Conservation (phyloP, 2,329 filamentous ascomycete species). For the Cucurbitaria berberidis region DNA sequence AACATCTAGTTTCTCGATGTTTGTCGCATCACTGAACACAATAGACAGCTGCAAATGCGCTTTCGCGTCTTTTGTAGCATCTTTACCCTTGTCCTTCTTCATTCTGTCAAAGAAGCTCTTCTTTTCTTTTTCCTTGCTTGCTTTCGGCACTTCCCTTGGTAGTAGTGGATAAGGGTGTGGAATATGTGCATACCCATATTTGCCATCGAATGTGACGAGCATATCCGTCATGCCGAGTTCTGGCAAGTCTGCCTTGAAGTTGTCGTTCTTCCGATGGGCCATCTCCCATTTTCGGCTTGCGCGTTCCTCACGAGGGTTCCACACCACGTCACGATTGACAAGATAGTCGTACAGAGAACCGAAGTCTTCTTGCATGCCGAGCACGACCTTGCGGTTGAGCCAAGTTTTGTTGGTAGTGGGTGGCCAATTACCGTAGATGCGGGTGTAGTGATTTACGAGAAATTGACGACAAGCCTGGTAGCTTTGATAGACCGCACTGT, state of each 20-base stretch:
- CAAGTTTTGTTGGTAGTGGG: conserved; percentile 56
- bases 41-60: conserved; percentile 49
- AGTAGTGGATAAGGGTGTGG: conserved; percentile 70
- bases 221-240: conserved; percentile 71
- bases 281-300: conserved; percentile 71
- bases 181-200: conserved; percentile 58
- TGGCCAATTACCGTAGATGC: conserved; percentile 67
- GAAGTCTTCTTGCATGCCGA: conserved; percentile 69
- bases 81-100: conserved; percentile 45
- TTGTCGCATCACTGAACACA: conserved; percentile 50
- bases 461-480: conserved; percentile 68
- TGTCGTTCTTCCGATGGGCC: conserved; percentile 45
- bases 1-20: conserved; percentile 48
- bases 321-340: conserved; percentile 69
- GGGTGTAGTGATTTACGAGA: conserved; percentile 63
- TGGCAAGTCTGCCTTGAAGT: conserved; percentile 51
- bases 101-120: conserved; percentile 44
- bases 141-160: conserved; percentile 50
- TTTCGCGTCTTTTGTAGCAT: conserved; percentile 45
- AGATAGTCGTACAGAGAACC: conserved; percentile 73
- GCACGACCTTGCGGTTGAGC: conserved; percentile 65
- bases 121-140: conserved; percentile 37
- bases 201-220: conserved; percentile 69
- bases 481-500: conserved; percentile 57
- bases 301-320: conserved; percentile 68